Conservation (phyloP, 192 early-diverging fungal genomes). For the Coemansia umbellata region DNA sequence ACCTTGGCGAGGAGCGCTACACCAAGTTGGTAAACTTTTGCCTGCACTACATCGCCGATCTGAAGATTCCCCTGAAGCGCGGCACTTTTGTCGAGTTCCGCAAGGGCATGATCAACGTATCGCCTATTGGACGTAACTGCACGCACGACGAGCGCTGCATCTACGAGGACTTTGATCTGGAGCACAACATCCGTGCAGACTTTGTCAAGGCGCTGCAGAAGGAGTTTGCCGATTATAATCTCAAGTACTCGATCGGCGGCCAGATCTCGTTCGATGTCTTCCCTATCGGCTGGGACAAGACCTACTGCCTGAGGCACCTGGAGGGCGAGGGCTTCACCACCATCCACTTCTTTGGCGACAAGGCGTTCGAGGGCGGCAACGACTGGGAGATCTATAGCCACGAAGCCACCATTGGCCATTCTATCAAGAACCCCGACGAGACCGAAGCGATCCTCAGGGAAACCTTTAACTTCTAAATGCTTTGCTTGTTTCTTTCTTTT, state of each 20-base stretch:
- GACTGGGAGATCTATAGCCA: conserved; percentile 96
- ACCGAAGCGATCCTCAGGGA: conserved; percentile 79
- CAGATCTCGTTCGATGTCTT: conserved; percentile 99
- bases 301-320: conserved; percentile 91
- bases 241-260: conserved; percentile 97
- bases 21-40: conserved; percentile 88
- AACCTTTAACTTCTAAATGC: conserved; percentile 54
- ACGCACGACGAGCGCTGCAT: conserved; percentile 82
- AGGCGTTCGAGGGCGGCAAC: conserved; percentile 95
- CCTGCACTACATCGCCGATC: conserved; percentile 89
- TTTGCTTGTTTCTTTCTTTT: not conserved
- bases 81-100: conserved; percentile 99
- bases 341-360: conserved; percentile 99
- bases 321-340: conserved; percentile 80
- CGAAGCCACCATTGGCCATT: conserved; percentile 74
- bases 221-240: conserved; percentile 77
- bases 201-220: conserved; percentile 79
- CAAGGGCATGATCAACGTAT: conserved; percentile 98
- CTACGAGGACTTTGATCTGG: conserved; percentile 87
- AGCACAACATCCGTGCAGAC: conserved; percentile 77
- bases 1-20: conserved; percentile 92
- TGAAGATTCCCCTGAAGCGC: conserved; percentile 92
- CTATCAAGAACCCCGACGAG: conserved; percentile 79
- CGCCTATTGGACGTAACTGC: conserved; percentile 96
- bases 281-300: conserved; percentile 99